These are phyloP conservation scores for Syzygium aromaticum DNA, from an alignment of 345 rosid species.

Conservation along the genomic window DNA sequence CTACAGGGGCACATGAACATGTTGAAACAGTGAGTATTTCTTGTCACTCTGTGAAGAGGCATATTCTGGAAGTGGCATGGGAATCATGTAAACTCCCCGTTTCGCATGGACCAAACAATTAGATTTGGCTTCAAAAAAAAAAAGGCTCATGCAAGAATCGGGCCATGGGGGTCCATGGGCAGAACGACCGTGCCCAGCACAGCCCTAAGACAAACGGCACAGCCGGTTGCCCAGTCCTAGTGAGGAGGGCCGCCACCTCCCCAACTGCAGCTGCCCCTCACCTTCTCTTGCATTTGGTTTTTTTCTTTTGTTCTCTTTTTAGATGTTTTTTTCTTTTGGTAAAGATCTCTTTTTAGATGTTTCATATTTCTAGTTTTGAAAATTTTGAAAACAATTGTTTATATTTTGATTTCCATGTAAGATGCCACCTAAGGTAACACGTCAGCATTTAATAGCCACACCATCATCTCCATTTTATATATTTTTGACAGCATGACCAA, in stretches of 20 bases:
- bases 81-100: not conserved
- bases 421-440: not conserved
- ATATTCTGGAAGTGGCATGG: not conserved
- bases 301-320: not conserved
- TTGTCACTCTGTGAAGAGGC: not conserved
- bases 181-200: not conserved
- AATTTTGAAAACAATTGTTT: not conserved
- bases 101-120: not conserved
- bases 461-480: not conserved
- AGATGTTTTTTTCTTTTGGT: too few species aligned
- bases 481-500: rapidly evolving
- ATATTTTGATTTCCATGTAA: not conserved
- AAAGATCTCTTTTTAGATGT: not conserved
- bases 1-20: not conserved
- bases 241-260: not conserved
- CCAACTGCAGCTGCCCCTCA: not conserved
- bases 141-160: not conserved
- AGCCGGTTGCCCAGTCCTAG: not conserved
- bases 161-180: not conserved
- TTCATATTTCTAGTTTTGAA: not conserved
- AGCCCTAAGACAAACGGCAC: not conserved
- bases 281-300: not conserved
- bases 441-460: not conserved
- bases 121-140: not conserved
- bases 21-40: not conserved